Conservation (phyloP, 306 rosid species). For the Medicago lupulina region DNA sequence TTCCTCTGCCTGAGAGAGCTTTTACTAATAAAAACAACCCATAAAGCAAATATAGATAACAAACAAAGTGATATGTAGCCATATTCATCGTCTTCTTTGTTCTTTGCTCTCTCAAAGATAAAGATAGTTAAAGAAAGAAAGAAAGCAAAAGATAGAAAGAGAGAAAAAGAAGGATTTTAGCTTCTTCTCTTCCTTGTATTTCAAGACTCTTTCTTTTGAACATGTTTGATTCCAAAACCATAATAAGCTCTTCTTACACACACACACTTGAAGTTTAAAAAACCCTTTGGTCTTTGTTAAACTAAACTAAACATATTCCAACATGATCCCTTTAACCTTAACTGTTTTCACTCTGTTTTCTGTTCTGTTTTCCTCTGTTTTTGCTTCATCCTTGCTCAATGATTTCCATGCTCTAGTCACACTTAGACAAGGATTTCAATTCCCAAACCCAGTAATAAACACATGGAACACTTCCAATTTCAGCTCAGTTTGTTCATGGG, state of each 20-base stretch:
- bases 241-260: conserved; percentile 38
- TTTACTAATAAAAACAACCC: conserved; percentile 59
- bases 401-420: conserved; percentile 67
- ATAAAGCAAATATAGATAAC: conserved; percentile 51
- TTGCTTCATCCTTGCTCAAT: conserved; percentile 60
- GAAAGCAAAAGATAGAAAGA: conserved; percentile 24
- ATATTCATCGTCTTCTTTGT: conserved; percentile 53
- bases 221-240: conserved; percentile 76
- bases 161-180: conserved; percentile 51
- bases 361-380: conserved; percentile 56
- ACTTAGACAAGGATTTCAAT: conserved; percentile 66
- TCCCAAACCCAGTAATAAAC: conserved; percentile 59
- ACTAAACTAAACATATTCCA: conserved; percentile 50
- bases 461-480: conserved; percentile 61
- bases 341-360: conserved; percentile 60
- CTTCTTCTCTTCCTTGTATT: conserved; percentile 80
- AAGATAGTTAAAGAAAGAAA: conserved; percentile 56
- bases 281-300: conserved; percentile 53
- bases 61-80: conserved; percentile 27
- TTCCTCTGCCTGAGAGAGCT: conserved; percentile 49
- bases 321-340: conserved; percentile 58
- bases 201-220: conserved; percentile 67
- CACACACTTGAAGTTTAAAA: conserved; percentile 61
- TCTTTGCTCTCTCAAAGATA: conserved; percentile 50
- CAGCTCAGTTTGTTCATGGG: conserved; percentile 77